These are phyloP conservation scores for Dicorynia guianensis DNA, from an alignment of 306 rosid genomes.

Conservation along the genomic window DNA sequence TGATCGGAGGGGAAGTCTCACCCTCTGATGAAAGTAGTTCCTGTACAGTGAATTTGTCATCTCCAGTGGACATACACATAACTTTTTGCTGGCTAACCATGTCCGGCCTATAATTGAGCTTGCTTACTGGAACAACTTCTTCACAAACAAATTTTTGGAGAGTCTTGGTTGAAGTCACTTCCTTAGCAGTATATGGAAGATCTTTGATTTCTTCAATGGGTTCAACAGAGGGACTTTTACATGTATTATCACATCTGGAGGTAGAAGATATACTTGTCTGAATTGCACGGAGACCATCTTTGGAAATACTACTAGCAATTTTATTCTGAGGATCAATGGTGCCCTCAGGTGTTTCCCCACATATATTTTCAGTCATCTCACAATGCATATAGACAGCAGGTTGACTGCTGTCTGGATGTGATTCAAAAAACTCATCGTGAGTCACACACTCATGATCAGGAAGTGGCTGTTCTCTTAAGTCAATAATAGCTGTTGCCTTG, in stretches of 20 bases:
- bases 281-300: conserved; percentile 33
- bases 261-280: conserved; percentile 38
- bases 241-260: conserved; percentile 44
- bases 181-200: conserved; percentile 50
- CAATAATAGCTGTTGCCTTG: conserved; percentile 71
- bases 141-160: conserved; percentile 47
- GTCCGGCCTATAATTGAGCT: conserved; percentile 44
- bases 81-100: conserved; percentile 43
- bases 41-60: conserved; percentile 83
- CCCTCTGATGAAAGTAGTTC: conserved; percentile 65
- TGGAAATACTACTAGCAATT: conserved; percentile 16
- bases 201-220: conserved; percentile 45
- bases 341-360: conserved; percentile 37
- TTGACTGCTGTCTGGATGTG: conserved; percentile 46
- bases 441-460: conserved; percentile 48
- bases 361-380: conserved; percentile 47
- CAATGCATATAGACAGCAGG: conserved; percentile 50
- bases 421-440: conserved; percentile 49
- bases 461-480: conserved; percentile 59
- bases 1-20: conserved; percentile 54
- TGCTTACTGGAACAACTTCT: conserved; percentile 48
- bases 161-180: conserved; percentile 43
- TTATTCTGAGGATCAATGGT: conserved; percentile 33
- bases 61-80: conserved; percentile 53
- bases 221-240: conserved; percentile 41